Percentiles rank a stretch among this genome's conserved stretches.
These are phyloP conservation scores for Gyrodon lividus DNA, from an alignment of 768 basidiomycete genomes.

Conservation along the genomic window DNA sequence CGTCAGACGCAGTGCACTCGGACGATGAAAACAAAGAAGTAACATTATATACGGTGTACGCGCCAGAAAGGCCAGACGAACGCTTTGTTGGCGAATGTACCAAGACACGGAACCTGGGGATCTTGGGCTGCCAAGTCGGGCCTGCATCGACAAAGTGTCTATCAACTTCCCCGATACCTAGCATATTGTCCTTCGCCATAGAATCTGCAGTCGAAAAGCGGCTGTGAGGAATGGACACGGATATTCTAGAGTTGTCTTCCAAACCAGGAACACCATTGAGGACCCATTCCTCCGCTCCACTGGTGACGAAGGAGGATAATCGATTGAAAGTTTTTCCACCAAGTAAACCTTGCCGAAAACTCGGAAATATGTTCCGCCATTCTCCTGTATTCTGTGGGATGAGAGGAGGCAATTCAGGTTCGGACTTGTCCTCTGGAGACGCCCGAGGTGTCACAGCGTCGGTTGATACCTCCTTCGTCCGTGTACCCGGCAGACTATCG, in stretches of 20 bases:
- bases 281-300: slow-evolving; percentile 81
- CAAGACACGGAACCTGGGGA: slow-evolving; percentile 69
- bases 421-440: slow-evolving; percentile 27
- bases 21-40: slow-evolving; percentile 62
- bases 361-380: slow-evolving; percentile 58
- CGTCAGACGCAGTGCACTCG: slow-evolving; percentile 18
- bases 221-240: slow-evolving; percentile 20
- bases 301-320: slow-evolving; percentile 85
- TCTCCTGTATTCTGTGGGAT: slow-evolving; percentile 71
- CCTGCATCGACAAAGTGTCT: slow-evolving; percentile 70
- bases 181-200: slow-evolving; percentile 41
- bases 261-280: slow-evolving; percentile 54
- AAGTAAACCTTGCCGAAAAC: slow-evolving; percentile 67
- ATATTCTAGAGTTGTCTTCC: slow-evolving; percentile 29
- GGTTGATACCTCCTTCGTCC: slow-evolving; percentile 37
- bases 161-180: slow-evolving; percentile 58
- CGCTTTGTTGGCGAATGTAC: slow-evolving; percentile 83
- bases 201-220: slow-evolving; percentile 33
- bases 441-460: slow-evolving; percentile 50
- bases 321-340: slow-evolving; percentile 78
- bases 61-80: slow-evolving; percentile 60
- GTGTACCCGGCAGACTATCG: slow-evolving; percentile 18
- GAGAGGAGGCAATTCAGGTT: slow-evolving; percentile 40
- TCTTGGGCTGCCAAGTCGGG: slow-evolving; percentile 70
- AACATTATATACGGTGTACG: slow-evolving; percentile 74